phyloP scores from a whole-genome alignment of 2,329 filamentous ascomycete genomes.

The Hawksworthiomyces lignivorus region DNA sequence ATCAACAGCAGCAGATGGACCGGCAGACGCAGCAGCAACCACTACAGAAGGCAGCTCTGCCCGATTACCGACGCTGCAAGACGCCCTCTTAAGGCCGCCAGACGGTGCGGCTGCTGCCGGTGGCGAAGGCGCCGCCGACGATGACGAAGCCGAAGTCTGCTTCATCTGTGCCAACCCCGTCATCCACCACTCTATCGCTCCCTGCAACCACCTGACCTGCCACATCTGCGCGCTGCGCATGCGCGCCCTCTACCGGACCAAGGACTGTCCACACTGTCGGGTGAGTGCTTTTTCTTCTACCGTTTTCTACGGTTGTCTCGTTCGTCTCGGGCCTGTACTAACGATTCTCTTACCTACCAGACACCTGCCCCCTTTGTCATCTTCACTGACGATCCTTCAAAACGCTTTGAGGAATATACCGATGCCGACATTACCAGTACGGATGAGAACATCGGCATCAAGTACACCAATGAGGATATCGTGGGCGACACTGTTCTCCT shows the following conservation, averaged over 20 bases:
- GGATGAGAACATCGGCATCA: constrained; percentile 83
- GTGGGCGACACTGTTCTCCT: constrained; percentile 84
- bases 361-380: constrained; percentile 74
- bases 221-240: constrained; percentile 91
- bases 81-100: background rate
- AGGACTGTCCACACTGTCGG: constrained; percentile 92
- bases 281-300: constrained; percentile 40
- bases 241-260: constrained; percentile 91
- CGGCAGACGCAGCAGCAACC: background rate
- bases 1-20: too few relatives aligned
- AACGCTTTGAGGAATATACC: constrained; percentile 78
- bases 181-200: constrained; percentile 77
- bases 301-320: background rate
- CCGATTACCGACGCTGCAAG: background rate
- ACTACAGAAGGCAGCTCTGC: background rate
- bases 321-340: too few relatives aligned
- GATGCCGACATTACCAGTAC: constrained; percentile 64
- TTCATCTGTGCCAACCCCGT: constrained; percentile 95
- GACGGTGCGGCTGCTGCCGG: constrained; percentile 4
- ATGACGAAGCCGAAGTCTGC: constrained; percentile 69
- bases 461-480: constrained; percentile 82
- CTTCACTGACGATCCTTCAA: constrained; percentile 78
- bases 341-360: constrained; percentile 19
- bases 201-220: constrained; percentile 94
- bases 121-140: constrained; percentile 8